Conservation (phyloP, 2,329 filamentous ascomycete species). For the Ophiostoma sp. region DNA sequence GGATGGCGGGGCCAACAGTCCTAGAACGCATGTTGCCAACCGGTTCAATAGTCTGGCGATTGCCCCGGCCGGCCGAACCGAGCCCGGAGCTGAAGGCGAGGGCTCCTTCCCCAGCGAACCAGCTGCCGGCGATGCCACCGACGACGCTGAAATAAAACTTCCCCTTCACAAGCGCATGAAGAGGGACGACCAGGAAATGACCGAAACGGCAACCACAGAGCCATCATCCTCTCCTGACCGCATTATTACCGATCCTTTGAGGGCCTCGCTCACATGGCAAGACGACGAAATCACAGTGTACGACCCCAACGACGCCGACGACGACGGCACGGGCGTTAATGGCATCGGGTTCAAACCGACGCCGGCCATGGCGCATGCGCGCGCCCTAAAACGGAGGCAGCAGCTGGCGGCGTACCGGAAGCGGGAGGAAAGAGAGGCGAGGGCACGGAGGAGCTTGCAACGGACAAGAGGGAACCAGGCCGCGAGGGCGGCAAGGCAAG, state of each 20-base stretch:
- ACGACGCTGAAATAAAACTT: not conserved
- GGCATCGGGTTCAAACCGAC: conserved; percentile 68
- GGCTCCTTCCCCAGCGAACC: no score
- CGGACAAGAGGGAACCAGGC: conserved; percentile 36
- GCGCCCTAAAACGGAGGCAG: conserved; percentile 57
- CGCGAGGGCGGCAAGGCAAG: not conserved
- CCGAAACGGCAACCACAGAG: conserved; percentile 35
- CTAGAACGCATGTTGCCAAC: conserved; percentile 54
- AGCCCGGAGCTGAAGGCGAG: not conserved
- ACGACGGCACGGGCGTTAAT: conserved; percentile 67
- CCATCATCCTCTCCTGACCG: not conserved
- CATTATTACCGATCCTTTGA: conserved; percentile 51
- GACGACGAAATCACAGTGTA: conserved; percentile 69
- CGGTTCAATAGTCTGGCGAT: conserved; percentile 54
- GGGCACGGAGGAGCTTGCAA: conserved; percentile 55
- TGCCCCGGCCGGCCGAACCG: conserved; percentile 28
- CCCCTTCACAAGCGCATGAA: conserved; percentile 25
- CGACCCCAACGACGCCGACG: conserved; percentile 63
- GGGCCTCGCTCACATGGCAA: conserved; percentile 65
- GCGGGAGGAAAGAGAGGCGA: conserved; percentile 61
- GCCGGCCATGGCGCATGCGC: conserved; percentile 58
- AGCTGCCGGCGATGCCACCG: not conserved
- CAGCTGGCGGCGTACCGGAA: conserved; percentile 64
- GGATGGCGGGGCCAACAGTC: conserved; percentile 51
- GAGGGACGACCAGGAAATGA: not conserved